Evolutionary conservation across 2,329 filamentous ascomycete genomes (phyloP), one percentile per base, ranked within the genome.

Genomic region (Aspergillus ochraceus): DNA sequence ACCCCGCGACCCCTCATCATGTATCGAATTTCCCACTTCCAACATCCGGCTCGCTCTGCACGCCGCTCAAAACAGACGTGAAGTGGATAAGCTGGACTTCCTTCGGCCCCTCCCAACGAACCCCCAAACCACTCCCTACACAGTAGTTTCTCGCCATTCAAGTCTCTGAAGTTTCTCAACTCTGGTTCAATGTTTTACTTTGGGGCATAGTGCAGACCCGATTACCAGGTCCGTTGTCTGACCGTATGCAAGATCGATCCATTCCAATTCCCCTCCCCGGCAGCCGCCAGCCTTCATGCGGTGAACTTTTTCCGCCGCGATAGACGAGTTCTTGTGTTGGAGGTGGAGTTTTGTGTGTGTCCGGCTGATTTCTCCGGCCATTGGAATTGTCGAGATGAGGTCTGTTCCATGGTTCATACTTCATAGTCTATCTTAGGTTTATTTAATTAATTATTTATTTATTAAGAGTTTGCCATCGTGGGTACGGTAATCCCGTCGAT

Each of bases 161-260:
- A 6, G 24, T 24, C 24, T 24, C 5, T 6, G 24, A 24, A 3
- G 22, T 22, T 22, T 22, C 22, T 22, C 2, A 22, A 8, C 26
- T 26, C 26, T 26, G 26, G 26, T 26, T 26, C 26, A 29, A 29
- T 29, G 26, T 9, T 29, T 29, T 29, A 29, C 26, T 29, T 29
- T 29, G 6, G 26, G 26, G 36, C 2, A n/a, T n/a, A 19, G 49
- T 19, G 20, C 6, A 19, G 58, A 39, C 59, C 59, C 59, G 59
- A 52, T 51, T 51, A 58, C 59, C 59, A 58, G 59, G 59, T 54
- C 36, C 52, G 45, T 30, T 46, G 36, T 52, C 46, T 52, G 20
- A n/a, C 12, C 24, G 30, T n/a, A 42, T 58, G 55, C 39, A 58
- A 50, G 55, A 60, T 58, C 59, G 57, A 51, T 59, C 52, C 57